A percentile compares a stretch with the other conserved stretches of the same genome.
These are phyloP conservation scores for Lecanosticta acicola DNA, from an alignment of 2,329 filamentous ascomycete species.

Conservation along the genomic window DNA sequence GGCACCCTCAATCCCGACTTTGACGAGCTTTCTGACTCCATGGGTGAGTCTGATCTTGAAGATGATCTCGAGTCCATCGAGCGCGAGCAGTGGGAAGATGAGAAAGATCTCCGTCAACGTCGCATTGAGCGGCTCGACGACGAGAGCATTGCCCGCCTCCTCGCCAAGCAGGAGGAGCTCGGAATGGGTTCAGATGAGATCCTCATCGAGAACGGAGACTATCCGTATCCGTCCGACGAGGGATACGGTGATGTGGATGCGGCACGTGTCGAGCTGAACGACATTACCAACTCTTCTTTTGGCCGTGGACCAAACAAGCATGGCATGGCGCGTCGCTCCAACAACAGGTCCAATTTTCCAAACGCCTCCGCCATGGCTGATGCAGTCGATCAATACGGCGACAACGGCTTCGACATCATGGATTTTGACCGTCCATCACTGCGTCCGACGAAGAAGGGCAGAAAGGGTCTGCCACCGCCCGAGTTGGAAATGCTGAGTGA, in stretches of 20 bases:
- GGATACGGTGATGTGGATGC: slow-evolving; percentile 28
- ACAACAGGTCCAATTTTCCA: slow-evolving; percentile 41
- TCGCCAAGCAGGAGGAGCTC: slow-evolving; percentile 59
- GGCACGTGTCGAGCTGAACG: slow-evolving; percentile 28
- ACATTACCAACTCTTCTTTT: slow-evolving; percentile 23
- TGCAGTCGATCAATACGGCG: slow-evolving; percentile 57
- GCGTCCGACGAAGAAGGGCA: slow-evolving; percentile 59
- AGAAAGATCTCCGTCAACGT: slow-evolving; percentile 39
- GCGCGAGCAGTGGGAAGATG: slow-evolving; percentile 35
- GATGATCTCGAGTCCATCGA: slow-evolving; percentile 31
- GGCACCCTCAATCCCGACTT: slow-evolving; percentile 23
- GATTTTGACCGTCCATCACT: slow-evolving; percentile 70
- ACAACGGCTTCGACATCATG: slow-evolving; percentile 76
- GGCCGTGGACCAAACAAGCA: slow-evolving; percentile 17
- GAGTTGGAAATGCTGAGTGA: slow-evolving; percentile 39
- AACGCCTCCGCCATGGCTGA: slow-evolving; percentile 54
- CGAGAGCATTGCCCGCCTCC: slow-evolving; percentile 55
- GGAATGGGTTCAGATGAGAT: slow-evolving; percentile 57
- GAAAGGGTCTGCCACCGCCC: slow-evolving; percentile 41
- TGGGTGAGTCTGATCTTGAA: slow-evolving; percentile 35
- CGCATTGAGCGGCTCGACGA: slow-evolving; percentile 47
- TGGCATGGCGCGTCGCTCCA: slow-evolving; percentile 16
- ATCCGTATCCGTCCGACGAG: slow-evolving; percentile 13
- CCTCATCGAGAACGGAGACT: slow-evolving; percentile 45
- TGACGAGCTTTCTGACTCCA: slow-evolving; percentile 34